Evolutionary conservation across 371 early-diverging fungal genomes (phyloP), one percentile per base, ranked within the genome.

Genomic region (Mucor indicus): DNA sequence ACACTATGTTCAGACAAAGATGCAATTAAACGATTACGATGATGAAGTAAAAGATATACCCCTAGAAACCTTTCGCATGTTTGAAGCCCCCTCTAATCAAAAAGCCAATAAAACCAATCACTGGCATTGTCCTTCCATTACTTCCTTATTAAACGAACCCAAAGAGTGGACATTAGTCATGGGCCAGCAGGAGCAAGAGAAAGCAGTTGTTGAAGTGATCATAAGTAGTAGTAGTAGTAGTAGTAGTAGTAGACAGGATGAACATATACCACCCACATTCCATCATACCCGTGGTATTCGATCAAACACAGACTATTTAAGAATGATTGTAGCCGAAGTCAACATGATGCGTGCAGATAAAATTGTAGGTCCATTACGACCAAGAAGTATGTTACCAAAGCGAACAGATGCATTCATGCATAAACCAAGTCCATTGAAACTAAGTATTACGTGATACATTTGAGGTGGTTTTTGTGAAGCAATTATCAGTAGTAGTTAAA

Each of bases 281-380:
- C n/a, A n/a, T n/a, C 51, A 55, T 40, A 40, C 35, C 12, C 69
- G 82, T 23, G 82, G 76, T 40, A 65, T 61, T 9, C 66, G 82
- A 6, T 62, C 74, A 23, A 81, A 81, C 40, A 38, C 73, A 8
- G 78, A 61, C 38, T 77, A 81, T 50, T 52, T 81, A 38, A 71
- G 82, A 38, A 81, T 77, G 75, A 72, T 81, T 57, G 79, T 79
- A 4, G 72, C 75, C 7, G 82, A 81, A 55, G 59, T 79, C 22
- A 69, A 75, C 27, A 81, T 81, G 82, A 79, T 81, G 66, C 75
- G 80, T 15, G 60, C 82, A 10, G 72, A 75, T 35, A 81, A 81
- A 50, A 69, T 81, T 11, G 72, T 81, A 21, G 69, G 77, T 25
- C 82, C 82, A 23, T 49, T 81, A 33, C 65, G 74, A 57, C 80